Percentiles rank a stretch among this genome's conserved stretches.
phyloP scores from a whole-genome alignment of 768 basidiomycete genomes.

The Mycena olivaceomarginata region DNA sequence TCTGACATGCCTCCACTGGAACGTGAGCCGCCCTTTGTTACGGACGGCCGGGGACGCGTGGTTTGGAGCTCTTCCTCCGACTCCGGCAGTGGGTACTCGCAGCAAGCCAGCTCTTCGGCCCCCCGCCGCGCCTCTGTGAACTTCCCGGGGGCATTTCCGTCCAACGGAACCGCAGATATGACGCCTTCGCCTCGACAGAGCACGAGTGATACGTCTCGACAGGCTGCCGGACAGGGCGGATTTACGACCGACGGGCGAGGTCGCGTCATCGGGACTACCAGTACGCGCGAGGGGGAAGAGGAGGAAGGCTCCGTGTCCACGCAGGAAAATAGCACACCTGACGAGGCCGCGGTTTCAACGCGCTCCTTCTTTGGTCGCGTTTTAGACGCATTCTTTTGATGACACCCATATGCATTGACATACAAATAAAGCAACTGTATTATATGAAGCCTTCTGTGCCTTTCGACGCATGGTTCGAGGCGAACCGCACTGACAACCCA shows the following conservation, averaged over 20 bases:
- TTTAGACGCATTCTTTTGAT: conserved; percentile 47
- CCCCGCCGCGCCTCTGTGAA: conserved; percentile 17
- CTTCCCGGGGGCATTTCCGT: conserved; percentile 27
- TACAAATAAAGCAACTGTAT: conserved; percentile 25
- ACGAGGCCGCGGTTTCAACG: conserved; percentile 17
- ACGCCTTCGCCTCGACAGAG: conserved; percentile 31
- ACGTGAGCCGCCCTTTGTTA: conserved; percentile 72
- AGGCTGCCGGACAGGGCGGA: conserved; percentile 18
- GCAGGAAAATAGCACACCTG: conserved; percentile 5
- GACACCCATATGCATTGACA: conserved; percentile 17
- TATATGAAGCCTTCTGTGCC: neutral
- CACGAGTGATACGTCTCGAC: conserved; percentile 16
- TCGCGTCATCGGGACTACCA: conserved; percentile 40
- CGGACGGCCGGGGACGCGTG: conserved; percentile 79
- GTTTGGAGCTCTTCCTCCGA: conserved; percentile 62
- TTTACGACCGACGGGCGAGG: conserved; percentile 44
- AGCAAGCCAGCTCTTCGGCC: conserved; percentile 37
- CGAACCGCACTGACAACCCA: no score
- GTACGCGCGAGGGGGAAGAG: conserved; percentile 32
- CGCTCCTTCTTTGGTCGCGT: conserved; percentile 53
- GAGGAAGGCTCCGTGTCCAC: neutral
- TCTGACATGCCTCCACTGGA: conserved; percentile 44
- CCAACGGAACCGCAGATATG: conserved; percentile 18
- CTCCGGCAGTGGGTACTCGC: conserved; percentile 26
- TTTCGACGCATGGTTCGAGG: no score